A percentile compares a stretch with the other conserved stretches of the same genome.
Evolutionary conservation across 768 basidiomycete species (phyloP).

Genomic region (Tricholoma saponaceum): DNA sequence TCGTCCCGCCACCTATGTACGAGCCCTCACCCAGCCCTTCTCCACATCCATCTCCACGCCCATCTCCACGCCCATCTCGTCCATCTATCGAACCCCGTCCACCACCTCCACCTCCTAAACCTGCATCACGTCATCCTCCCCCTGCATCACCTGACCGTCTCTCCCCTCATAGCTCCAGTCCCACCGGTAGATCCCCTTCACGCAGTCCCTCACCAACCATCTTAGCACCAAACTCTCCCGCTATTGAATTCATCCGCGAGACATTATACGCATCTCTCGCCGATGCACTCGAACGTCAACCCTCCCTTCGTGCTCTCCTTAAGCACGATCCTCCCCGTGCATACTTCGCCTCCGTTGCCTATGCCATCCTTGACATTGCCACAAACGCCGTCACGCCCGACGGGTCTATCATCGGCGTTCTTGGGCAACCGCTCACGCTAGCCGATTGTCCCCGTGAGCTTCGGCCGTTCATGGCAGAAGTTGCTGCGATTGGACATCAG

Average conservation of each 20-base stretch:
- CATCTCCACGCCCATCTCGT: constrained; percentile 16
- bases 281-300: constrained; percentile 56
- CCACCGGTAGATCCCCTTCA: constrained; percentile 14
- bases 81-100: constrained; percentile 9
- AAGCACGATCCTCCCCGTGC: constrained; percentile 64
- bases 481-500: constrained; percentile 48
- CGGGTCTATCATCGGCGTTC: constrained; percentile 52
- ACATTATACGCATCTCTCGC: constrained; percentile 81
- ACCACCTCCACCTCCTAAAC: constrained; percentile 11
- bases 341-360: constrained; percentile 73
- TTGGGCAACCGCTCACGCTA: constrained; percentile 53
- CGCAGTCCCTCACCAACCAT: constrained; percentile 35
- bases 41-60: constrained; percentile 16
- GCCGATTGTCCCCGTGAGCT: constrained; percentile 59
- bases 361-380: constrained; percentile 68
- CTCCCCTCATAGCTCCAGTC: constrained; percentile 18
- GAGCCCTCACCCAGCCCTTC: constrained; percentile 29
- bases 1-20: constrained; percentile 71
- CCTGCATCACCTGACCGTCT: constrained; percentile 23
- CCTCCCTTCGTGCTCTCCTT: constrained; percentile 52
- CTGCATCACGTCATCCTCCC: constrained; percentile 16
- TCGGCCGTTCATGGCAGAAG: constrained; percentile 67
- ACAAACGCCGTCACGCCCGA: constrained; percentile 44
- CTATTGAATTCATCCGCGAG: constrained; percentile 79
- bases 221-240: constrained; percentile 48